phyloP scores from a whole-genome alignment of 306 rosid genomes.

The Vachellia pachyceras region DNA sequence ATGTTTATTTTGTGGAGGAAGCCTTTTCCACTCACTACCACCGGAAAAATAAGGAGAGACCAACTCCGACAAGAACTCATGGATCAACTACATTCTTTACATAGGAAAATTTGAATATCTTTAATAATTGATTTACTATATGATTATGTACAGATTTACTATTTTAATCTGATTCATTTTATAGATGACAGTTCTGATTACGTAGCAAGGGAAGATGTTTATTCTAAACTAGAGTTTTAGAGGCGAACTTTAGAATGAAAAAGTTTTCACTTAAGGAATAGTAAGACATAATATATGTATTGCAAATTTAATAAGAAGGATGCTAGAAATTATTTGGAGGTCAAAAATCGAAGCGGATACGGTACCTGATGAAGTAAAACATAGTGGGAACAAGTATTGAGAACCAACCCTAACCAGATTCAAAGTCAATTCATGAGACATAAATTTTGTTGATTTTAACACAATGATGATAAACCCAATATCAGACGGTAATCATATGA shows the following conservation, averaged over 20 bases:
- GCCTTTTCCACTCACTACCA: conserved; percentile 76
- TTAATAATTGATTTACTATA: not conserved
- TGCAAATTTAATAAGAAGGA: too few relatives aligned
- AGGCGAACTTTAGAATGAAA: too few relatives aligned
- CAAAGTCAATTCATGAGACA: not conserved
- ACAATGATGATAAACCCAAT: not conserved
- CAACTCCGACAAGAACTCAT: conserved; percentile 55
- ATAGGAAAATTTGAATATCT: conserved; percentile 62
- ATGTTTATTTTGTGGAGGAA: conserved; percentile 58
- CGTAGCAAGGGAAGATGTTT: too few relatives aligned
- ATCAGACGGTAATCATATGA: too few relatives aligned
- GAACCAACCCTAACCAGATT: not conserved
- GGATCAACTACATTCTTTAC: conserved; percentile 49
- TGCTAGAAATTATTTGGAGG: too few relatives aligned
- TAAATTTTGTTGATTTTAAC: not conserved
- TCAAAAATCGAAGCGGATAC: too few relatives aligned
- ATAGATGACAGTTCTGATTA: too few relatives aligned
- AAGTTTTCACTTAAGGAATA: too few relatives aligned
- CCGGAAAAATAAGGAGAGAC: conserved; percentile 76
- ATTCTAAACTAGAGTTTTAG: too few relatives aligned
- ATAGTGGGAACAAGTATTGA: not conserved
- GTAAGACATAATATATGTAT: too few relatives aligned
- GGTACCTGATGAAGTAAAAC: too few relatives aligned
- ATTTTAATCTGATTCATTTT: not conserved
- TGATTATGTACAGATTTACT: not conserved